A percentile compares a stretch with the other conserved stretches of the same genome.
phyloP scores from a whole-genome alignment of 148 eudicot genomes.

The Chenopodium quinoa region DNA sequence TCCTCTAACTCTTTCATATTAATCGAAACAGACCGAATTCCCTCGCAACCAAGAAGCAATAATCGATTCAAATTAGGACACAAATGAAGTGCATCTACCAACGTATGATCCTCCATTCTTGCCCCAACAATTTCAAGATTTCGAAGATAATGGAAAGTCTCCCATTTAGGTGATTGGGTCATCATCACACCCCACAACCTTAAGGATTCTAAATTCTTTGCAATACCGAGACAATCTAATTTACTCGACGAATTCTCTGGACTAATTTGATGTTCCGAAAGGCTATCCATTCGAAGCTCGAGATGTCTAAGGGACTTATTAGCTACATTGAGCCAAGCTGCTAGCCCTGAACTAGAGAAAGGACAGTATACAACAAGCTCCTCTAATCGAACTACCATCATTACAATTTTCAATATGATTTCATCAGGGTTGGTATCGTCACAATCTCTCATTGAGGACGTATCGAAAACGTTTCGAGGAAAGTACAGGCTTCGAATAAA shows the following conservation, averaged over 20 bases:
- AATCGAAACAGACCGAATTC: slow-evolving; percentile 49
- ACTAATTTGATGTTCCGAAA: slow-evolving; percentile 35
- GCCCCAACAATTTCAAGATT: slow-evolving; percentile 88
- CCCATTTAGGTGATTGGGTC: slow-evolving; percentile 78
- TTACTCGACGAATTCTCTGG: slow-evolving; percentile 38
- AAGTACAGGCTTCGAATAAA: slow-evolving; percentile 66
- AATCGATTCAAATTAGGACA: slow-evolving; percentile 75
- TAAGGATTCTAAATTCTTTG: slow-evolving; percentile 64
- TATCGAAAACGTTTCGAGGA: slow-evolving; percentile 72
- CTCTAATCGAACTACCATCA: slow-evolving; percentile 49
- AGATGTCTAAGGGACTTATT: slow-evolving; percentile 56
- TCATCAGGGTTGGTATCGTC: slow-evolving; percentile 42
- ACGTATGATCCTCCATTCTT: slow-evolving; percentile 59
- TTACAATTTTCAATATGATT: slow-evolving; percentile 48
- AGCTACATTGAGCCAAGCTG: slow-evolving; percentile 54
- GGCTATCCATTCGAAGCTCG: slow-evolving; percentile 79
- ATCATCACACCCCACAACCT: slow-evolving; percentile 88
- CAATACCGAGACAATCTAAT: slow-evolving; percentile 63
- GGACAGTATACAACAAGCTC: slow-evolving; percentile 95
- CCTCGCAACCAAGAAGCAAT: slow-evolving; percentile 79
- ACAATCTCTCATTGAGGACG: slow-evolving; percentile 23
- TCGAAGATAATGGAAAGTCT: slow-evolving; percentile 47
- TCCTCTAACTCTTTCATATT: slow-evolving; percentile 59
- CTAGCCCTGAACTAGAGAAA: slow-evolving; percentile 59
- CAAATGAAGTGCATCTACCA: slow-evolving; percentile 55